Evolutionary conservation across 495 filamentous ascomycete genomes (phyloP).

Genomic region (Tetracladium marchalianum): DNA sequence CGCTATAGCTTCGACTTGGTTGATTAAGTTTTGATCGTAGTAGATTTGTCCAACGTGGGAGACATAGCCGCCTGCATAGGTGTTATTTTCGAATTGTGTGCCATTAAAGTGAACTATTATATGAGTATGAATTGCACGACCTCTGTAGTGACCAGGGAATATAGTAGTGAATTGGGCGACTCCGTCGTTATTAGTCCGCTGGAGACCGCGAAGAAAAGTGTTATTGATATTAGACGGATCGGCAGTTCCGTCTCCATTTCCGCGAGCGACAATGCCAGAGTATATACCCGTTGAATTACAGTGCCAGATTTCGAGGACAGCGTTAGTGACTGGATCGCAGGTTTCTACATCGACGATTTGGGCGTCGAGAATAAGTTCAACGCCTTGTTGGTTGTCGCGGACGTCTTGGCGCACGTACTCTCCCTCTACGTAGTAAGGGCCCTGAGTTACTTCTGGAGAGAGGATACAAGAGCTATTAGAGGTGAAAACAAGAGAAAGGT

Average conservation of each 20-base stretch:
- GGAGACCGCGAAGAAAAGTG: slow-evolving; percentile 37
- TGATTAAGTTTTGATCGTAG: slow-evolving; percentile 49
- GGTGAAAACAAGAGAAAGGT: slow-evolving; percentile 28
- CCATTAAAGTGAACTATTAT: slow-evolving; percentile 40
- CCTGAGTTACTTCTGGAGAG: slow-evolving; percentile 38
- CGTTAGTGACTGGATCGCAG: slow-evolving; percentile 41
- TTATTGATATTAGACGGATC: slow-evolving; percentile 26
- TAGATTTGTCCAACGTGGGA: slow-evolving; percentile 55
- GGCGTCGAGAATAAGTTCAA: slow-evolving; percentile 43
- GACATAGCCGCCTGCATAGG: slow-evolving; percentile 35
- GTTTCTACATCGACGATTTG: slow-evolving; percentile 46
- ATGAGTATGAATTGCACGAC: slow-evolving; percentile 47
- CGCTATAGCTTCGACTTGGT: slow-evolving; percentile 40
- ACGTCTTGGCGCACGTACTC: slow-evolving; percentile 42
- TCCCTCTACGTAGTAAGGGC: slow-evolving; percentile 39
- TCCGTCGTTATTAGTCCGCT: slow-evolving; percentile 37
- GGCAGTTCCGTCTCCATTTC: slow-evolving; percentile 33
- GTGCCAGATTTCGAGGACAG: slow-evolving; percentile 44
- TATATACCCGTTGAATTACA: slow-evolving; percentile 43
- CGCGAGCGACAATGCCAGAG: slow-evolving; percentile 37
- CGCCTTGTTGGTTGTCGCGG: slow-evolving; percentile 36
- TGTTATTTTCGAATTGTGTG: slow-evolving; percentile 38
- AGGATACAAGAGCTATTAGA: slow-evolving; percentile 38
- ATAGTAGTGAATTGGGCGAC: slow-evolving; percentile 39
- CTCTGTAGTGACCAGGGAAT: slow-evolving; percentile 48